Evolutionary conservation across 345 rosid genomes (phyloP).

Genomic region (Eucalyptus microcorys): DNA sequence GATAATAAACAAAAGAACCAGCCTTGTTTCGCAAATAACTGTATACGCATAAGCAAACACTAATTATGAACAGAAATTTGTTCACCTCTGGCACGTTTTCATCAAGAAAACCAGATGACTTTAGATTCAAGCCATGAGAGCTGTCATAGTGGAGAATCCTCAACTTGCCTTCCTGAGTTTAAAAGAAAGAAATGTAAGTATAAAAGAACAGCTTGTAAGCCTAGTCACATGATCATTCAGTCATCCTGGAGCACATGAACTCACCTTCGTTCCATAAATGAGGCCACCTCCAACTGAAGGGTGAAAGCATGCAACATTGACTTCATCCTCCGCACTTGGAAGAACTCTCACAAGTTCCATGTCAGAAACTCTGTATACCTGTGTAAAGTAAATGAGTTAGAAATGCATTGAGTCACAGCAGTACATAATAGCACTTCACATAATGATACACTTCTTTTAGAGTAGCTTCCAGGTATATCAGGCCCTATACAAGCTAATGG

Average conservation of each 20-base stretch:
- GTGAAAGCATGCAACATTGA: constrained; percentile 85
- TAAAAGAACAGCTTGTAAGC: background rate
- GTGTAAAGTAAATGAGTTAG: background rate
- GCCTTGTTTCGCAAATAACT: background rate
- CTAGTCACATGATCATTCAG: background rate
- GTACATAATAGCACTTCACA: background rate
- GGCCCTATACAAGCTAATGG: background rate
- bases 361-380: constrained; percentile 80
- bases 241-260: background rate
- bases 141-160: constrained; percentile 56
- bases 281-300: constrained; percentile 83
- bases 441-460: background rate
- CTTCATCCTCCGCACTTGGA: constrained; percentile 88
- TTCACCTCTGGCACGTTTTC: constrained; percentile 31
- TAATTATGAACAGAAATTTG: background rate
- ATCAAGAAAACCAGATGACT: constrained; percentile 11
- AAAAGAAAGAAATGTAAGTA: background rate
- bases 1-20: background rate
- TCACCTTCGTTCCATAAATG: constrained; percentile 86
- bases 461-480: background rate
- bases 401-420: background rate
- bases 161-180: constrained; percentile 74
- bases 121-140: constrained; percentile 12
- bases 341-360: constrained; percentile 87
- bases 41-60: background rate